Conservation (phyloP, 2,329 filamentous ascomycete genomes). For the Epichloe sibirici region DNA sequence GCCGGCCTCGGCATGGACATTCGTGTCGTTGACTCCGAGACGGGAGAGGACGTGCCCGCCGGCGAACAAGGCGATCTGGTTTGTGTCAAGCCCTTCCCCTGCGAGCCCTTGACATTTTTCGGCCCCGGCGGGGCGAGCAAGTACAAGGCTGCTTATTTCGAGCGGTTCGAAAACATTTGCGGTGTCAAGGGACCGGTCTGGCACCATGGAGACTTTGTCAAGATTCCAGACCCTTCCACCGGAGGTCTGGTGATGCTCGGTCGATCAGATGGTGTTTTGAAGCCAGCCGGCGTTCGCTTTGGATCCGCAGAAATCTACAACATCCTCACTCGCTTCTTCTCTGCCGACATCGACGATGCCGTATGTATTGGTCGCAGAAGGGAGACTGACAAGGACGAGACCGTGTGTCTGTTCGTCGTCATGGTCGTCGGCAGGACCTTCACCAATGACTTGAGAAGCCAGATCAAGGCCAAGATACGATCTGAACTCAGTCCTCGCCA, state of each 20-base stretch:
- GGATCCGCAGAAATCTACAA: constrained; percentile 96
- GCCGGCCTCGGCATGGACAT: constrained; percentile 73
- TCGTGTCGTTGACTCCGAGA: constrained; percentile 43
- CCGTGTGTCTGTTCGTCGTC: constrained; percentile 79
- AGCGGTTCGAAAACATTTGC: constrained; percentile 50
- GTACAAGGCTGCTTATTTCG: constrained; percentile 79
- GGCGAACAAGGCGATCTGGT: constrained; percentile 78
- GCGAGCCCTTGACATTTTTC: constrained; percentile 85
- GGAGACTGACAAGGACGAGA: constrained; percentile 64
- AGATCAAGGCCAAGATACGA: constrained; percentile 57
- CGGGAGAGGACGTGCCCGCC: constrained; percentile 40
- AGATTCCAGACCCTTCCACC: constrained; percentile 50
- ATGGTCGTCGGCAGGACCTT: constrained; percentile 50
- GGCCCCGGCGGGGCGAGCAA: constrained; percentile 51
- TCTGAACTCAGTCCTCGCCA: constrained; percentile 78
- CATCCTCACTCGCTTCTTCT: constrained; percentile 74
- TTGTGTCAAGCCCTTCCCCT: constrained; percentile 76
- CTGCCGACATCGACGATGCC: constrained; percentile 66
- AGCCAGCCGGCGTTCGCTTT: constrained; percentile 83
- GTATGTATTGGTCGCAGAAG: constrained; percentile 73
- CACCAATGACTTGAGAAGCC: constrained; percentile 43
- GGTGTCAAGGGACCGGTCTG: constrained; percentile 43
- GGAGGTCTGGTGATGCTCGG: constrained; percentile 84
- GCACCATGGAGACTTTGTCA: constrained; percentile 92
- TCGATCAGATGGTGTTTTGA: constrained; percentile 82